Evolutionary conservation across 2,329 filamentous ascomycete genomes (phyloP), one percentile per base, ranked within the genome.

Genomic region (Stagonosporopsis rhizophila): DNA sequence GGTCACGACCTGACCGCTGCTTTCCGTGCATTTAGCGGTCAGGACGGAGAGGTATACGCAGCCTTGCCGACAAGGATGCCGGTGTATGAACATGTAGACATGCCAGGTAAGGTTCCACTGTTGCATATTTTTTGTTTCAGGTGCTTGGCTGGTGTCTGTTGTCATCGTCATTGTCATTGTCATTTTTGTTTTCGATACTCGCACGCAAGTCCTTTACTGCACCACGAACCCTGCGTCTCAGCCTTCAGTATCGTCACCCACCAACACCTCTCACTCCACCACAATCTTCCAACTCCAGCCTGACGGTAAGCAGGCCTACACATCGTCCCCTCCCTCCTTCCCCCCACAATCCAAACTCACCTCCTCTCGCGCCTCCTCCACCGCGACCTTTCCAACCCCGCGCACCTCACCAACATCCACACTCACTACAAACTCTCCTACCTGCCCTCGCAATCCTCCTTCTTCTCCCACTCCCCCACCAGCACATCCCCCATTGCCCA

Each of bases 351-450:
- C 14, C 95, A 99, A 73, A 79, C 82, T 56, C 77, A 80, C 34
- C 81, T 98, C 2, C 82, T 98, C 5, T 85, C 86, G 40, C 86
- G 85, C 51, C 83, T 96, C 60, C 80, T 97, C 27, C 91, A 96
- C 76, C 84, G 85, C 46, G 90, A 96, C 73, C 84, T 96, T 15
- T 87, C 87, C 58, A 85, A 89, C 62, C 85, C 87, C 3, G 73
- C 79, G 4, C 92, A 98, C 73, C 85, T 90, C 69, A 98, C 93
- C 48, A 99, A 98, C 75, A 80, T 98, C n/a, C 90, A 96, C 75
- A 82, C 92, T 1, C 91, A 96, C 76, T 91, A 94, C 75, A 72
- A 87, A 28, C 74, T 96, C 6, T 81, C 85, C 6, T 93, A 94
- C 65, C 81, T 84, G 3, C 11, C 23, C 25, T 6, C 42, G 2